Base-by-base conservation (phyloP, 768 basidiomycete species). In the Suillus subaureus region DNA sequence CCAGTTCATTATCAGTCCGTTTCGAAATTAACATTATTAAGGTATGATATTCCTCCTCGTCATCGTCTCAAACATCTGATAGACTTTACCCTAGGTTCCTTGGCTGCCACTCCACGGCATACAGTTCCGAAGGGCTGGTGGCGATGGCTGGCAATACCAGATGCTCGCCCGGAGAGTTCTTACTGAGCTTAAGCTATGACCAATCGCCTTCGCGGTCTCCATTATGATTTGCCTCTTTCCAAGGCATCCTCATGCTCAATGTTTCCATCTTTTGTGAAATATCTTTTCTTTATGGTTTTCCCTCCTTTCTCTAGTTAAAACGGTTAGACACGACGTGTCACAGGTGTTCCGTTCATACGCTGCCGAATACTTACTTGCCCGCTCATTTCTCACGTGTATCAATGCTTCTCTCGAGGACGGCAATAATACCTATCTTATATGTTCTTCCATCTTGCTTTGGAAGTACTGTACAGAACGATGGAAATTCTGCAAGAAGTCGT, bases 11-110 rank as follows among this genome's bases (percentile, higher is more conserved):
- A 67, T 90, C 93, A 68, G 97, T 99, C 13, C 86, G 94, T 67
- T 99, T 99, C 77, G 97, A 99, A 78, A 93, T 99, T 66, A 96
- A 92, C 75, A 91, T 99, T 69, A 94, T 99, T 75, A 98, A 98
- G 87, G 96, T 96, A 45, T 23, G 55, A 16, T 52, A 35, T 31
- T 60, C 37, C 52, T 28, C 35, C 21, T 63, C 61, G 31, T 21
- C 63, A 63, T 39, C 21, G 28, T 28, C 13, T 33, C 37, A 16
- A 26, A 61, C 26, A 37, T 42, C 61, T 64, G 62, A 69, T 55
- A 63, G 2, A 63, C 43, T 37, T 62, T 67, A 39, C 52, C 71
- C 0, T 71, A 96, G 96, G 93, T 97, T 3, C 95, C 95, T 54
- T 94, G 90, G 89, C 80, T 98, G 58, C 94, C 95, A 3, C 79